Conservation (phyloP, 768 basidiomycete genomes). For the Hypholoma fasciculare region DNA sequence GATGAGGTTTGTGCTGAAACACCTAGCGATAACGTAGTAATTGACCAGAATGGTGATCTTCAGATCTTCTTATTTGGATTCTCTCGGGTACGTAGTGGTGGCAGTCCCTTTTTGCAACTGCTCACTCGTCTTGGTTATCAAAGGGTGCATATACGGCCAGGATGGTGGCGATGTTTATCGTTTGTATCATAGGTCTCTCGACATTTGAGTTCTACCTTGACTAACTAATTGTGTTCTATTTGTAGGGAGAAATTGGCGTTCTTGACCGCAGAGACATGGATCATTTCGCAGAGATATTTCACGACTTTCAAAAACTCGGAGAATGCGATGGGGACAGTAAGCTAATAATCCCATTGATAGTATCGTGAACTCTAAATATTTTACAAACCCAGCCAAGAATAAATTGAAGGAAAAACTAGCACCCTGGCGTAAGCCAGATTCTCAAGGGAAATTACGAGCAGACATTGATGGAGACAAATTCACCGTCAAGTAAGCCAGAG, state of each 20-base stretch:
- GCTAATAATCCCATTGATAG: background rate
- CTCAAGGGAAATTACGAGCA: slow-evolving; percentile 55
- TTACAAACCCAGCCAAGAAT: slow-evolving; percentile 29
- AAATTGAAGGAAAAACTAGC: slow-evolving; percentile 46
- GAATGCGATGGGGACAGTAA: slow-evolving; percentile 35
- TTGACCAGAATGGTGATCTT: background rate
- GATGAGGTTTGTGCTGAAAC: slow-evolving; percentile 53
- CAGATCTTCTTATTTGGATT: slow-evolving; percentile 81
- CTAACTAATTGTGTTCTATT: background rate
- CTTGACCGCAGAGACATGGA: slow-evolving; percentile 74
- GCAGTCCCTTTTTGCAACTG: background rate
- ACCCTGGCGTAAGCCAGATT: slow-evolving; percentile 52
- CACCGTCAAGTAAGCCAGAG: slow-evolving; percentile 54
- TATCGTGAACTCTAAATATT: background rate
- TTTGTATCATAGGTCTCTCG: slow-evolving; percentile 26
- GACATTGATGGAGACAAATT: slow-evolving; percentile 47
- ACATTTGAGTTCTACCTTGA: background rate
- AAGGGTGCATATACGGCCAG: slow-evolving; percentile 78
- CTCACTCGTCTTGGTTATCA: background rate
- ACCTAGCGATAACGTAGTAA: background rate
- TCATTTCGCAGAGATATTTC: slow-evolving; percentile 63
- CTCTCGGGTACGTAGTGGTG: slow-evolving; percentile 50
- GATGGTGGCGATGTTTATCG: slow-evolving; percentile 73
- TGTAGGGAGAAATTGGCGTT: slow-evolving; percentile 69
- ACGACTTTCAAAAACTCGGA: slow-evolving; percentile 61